A percentile compares a stretch with the other conserved stretches of the same genome.
Evolutionary conservation across 176 grass and related monocot genomes (phyloP).

Genomic region (Canna indica): DNA sequence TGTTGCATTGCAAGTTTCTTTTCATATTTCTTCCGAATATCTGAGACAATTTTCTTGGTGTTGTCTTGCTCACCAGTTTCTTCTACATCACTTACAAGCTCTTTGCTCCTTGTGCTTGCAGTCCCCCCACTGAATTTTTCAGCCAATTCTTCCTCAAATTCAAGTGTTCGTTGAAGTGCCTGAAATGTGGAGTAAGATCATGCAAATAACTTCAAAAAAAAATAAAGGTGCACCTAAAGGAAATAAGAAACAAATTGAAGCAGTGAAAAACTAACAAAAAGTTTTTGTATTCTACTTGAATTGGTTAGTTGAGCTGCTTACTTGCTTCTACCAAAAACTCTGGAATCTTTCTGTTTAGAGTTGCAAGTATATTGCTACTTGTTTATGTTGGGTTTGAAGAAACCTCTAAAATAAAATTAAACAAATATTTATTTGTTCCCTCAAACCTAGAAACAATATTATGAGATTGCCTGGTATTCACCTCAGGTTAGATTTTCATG

Average conservation of each 20-base stretch:
- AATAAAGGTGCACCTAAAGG: not conserved
- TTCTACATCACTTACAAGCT: slow-evolving; percentile 59
- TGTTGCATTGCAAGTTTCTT: slow-evolving; percentile 57
- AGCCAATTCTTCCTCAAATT: slow-evolving; percentile 99
- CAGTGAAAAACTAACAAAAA: not conserved
- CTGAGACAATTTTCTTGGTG: slow-evolving; percentile 73
- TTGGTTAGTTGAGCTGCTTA: no score
- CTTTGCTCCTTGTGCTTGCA: slow-evolving; percentile 44
- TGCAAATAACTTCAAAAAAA: not conserved
- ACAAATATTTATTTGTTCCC: not conserved
- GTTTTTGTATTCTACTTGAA: not conserved
- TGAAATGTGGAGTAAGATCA: slow-evolving; percentile 20
- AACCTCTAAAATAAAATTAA: not conserved
- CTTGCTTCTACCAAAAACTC: not conserved
- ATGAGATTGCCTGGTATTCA: not conserved
- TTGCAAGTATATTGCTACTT: not conserved
- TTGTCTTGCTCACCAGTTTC: slow-evolving; percentile 41
- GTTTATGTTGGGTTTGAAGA: not conserved
- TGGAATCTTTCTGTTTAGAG: not conserved
- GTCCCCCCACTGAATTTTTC: slow-evolving; percentile 92
- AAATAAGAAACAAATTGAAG: not conserved
- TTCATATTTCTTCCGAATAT: slow-evolving; percentile 95
- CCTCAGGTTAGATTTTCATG: not conserved
- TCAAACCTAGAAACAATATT: not conserved
- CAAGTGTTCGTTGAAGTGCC: slow-evolving; percentile 89